phyloP scores from a whole-genome alignment of 345 rosid species.

The Citrus mangshanensis region DNA sequence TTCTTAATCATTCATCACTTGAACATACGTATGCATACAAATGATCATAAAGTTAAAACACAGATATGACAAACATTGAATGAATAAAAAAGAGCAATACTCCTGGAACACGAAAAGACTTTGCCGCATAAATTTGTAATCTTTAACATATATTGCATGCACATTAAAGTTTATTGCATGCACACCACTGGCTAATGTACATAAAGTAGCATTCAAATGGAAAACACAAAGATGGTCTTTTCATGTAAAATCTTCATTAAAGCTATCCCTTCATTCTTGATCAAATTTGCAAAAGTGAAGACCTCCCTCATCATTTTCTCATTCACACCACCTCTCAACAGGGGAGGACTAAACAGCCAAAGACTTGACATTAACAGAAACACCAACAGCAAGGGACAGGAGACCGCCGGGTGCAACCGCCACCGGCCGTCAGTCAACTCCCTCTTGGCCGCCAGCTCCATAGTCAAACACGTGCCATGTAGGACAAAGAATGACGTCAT shows the following conservation, averaged over 20 bases:
- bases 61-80: too few relatives aligned
- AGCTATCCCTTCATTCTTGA: constrained; percentile 4
- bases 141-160: too few relatives aligned
- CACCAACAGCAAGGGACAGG: constrained; percentile 29
- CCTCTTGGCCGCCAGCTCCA: constrained; percentile 48
- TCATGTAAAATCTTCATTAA: background rate
- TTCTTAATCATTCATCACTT: too few relatives aligned
- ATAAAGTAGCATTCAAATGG: background rate
- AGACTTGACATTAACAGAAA: constrained; percentile 38
- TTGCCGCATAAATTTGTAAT: too few relatives aligned
- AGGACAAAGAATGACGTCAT: constrained; percentile 62
- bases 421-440: constrained; percentile 17
- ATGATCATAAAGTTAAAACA: too few relatives aligned
- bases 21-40: too few relatives aligned
- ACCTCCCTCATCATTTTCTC: constrained; percentile 37
- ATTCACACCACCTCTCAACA: constrained; percentile 35
- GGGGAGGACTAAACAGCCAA: constrained; percentile 54
- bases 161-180: too few relatives aligned
- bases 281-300: constrained; percentile 12
- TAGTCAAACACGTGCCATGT: constrained; percentile 42
- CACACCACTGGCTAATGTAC: background rate
- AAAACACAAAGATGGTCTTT: background rate
- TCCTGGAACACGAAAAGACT: too few relatives aligned
- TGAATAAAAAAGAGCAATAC: too few relatives aligned
- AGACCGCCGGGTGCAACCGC: constrained; percentile 25